Percentiles rank a stretch among this genome's conserved stretches.
Conservation (phyloP, 78 protist genomes). For the Dictyostelium firmibasis region DNA sequence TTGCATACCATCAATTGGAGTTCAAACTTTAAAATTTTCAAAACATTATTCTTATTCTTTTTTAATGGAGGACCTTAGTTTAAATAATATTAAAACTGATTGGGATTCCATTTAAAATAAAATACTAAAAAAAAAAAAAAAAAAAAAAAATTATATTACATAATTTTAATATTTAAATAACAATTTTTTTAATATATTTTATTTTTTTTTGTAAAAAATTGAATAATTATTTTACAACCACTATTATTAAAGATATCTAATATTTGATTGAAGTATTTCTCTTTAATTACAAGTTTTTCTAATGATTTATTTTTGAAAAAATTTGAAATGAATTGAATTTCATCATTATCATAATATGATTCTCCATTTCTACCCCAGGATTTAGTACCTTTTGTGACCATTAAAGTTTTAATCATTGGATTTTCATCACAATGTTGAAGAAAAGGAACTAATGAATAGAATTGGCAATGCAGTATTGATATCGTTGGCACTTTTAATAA, state of each 20-base stretch:
- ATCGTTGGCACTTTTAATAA: too few species aligned
- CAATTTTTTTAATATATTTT: too few species aligned
- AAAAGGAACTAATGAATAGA: too few species aligned
- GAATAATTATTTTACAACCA: background rate
- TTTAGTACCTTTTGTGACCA: too few species aligned
- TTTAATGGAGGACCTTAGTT: background rate
- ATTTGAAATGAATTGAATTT: too few species aligned
- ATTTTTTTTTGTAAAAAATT: background rate
- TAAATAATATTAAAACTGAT: slow-evolving; percentile 2
- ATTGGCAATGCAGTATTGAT: too few species aligned
- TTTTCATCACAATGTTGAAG: too few species aligned
- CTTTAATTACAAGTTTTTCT: background rate
- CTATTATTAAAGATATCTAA: background rate
- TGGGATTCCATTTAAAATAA: background rate
- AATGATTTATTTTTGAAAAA: background rate
- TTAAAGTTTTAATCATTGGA: too few species aligned
- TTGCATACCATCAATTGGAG: background rate
- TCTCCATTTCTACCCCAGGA: too few species aligned
- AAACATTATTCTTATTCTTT: background rate
- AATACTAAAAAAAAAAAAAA: background rate
- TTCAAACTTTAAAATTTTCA: background rate
- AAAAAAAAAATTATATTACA: background rate
- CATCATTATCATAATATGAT: background rate
- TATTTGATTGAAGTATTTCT: background rate
- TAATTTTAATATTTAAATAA: too few species aligned